Percentiles rank a stretch among this genome's conserved stretches.
Conservation (phyloP, 2,329 filamentous ascomycete species). For the Leptosphaerulina australis region DNA sequence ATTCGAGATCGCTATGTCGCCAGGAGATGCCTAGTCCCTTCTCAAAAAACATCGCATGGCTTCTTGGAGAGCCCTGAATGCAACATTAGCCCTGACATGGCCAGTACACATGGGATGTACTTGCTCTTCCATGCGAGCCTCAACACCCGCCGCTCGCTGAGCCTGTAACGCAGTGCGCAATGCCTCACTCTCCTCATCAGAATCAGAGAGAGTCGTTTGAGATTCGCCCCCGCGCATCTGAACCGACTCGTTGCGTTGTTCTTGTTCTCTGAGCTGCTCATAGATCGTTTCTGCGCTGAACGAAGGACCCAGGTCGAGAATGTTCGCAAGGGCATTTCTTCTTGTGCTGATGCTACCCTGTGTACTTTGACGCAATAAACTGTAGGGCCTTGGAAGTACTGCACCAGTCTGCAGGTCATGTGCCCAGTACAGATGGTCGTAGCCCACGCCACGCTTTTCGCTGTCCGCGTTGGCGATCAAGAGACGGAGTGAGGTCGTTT, state of each 20-base stretch:
- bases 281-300: not conserved
- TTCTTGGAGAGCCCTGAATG: not conserved
- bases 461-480: conserved; percentile 21
- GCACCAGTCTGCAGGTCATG: conserved; percentile 19
- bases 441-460: not conserved
- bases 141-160: not conserved
- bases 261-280: not conserved
- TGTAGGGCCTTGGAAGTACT: not conserved
- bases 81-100: not conserved
- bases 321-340: not conserved
- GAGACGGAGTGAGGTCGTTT: conserved; percentile 8
- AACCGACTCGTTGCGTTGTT: not conserved
- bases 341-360: no score
- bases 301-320: not conserved
- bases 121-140: no score
- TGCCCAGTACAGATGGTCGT: conserved; percentile 30
- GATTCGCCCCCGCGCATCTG: not conserved
- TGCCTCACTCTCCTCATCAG: not conserved
- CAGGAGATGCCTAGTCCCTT: not conserved
- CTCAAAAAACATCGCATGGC: not conserved
- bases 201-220: not conserved
- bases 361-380: not conserved
- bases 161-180: not conserved
- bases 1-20: not conserved
- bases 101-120: not conserved